A percentile compares a stretch with the other conserved stretches of the same genome.
Conservation (phyloP, 2,329 filamentous ascomycete genomes). For the Phaeosphaeria sp. region DNA sequence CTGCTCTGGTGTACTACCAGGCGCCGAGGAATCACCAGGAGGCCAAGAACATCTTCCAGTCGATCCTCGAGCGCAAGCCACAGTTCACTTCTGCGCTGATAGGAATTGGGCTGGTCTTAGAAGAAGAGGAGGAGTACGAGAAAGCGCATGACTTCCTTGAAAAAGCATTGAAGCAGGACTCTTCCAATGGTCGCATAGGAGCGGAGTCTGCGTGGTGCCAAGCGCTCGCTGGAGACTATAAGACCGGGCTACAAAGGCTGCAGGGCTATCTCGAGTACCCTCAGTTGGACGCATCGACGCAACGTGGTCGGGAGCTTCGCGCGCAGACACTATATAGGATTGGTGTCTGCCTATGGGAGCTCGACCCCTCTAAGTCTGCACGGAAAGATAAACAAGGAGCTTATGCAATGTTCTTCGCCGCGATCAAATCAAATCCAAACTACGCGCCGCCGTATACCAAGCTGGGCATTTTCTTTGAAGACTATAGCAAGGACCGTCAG, state of each 20-base stretch:
- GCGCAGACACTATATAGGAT: constrained; percentile 87
- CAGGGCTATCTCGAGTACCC: constrained; percentile 68
- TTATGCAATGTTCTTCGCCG: constrained; percentile 81
- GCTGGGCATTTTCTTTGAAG: constrained; percentile 87
- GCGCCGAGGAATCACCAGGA: constrained; percentile 88
- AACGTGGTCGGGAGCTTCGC: constrained; percentile 72
- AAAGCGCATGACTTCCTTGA: constrained; percentile 82
- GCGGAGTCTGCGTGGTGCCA: constrained; percentile 94
- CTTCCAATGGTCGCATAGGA: constrained; percentile 76
- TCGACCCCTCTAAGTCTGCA: constrained; percentile 75
- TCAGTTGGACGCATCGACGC: constrained; percentile 67
- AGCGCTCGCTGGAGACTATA: constrained; percentile 79
- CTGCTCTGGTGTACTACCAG: constrained; percentile 89
- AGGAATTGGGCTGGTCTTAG: constrained; percentile 87
- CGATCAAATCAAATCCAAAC: constrained; percentile 85
- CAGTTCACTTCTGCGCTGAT: constrained; percentile 83
- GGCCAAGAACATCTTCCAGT: constrained; percentile 84
- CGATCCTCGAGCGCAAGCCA: constrained; percentile 76
- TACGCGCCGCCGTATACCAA: constrained; percentile 91
- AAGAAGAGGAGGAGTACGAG: constrained; percentile 89
- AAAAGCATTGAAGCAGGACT: constrained; percentile 76
- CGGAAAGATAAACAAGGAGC: constrained; percentile 82
- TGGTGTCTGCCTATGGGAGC: constrained; percentile 85
- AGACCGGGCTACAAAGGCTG: constrained; percentile 71
- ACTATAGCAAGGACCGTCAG: constrained; percentile 87